A percentile compares a stretch with the other conserved stretches of the same genome.
phyloP scores from a whole-genome alignment of 176 grass and related monocot genomes.

The Sorghum bicolor region Sorghum_bicolor_NCBIv3 NC_012872.2:60188001-60188500 shows the following conservation, averaged over 20 bases:
- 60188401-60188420: slow-evolving; percentile 32
- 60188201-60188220: not conserved
- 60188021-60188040: not conserved
- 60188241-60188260: not conserved
- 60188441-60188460: slow-evolving; percentile 20
- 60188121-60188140: slow-evolving; percentile 41
- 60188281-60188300: not conserved
- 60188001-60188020: not conserved
- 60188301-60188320: not conserved
- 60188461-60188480: slow-evolving; percentile 47
- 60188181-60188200: not conserved
- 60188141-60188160: not conserved
- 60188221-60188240: not conserved
- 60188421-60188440: slow-evolving; percentile 49
- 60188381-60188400: slow-evolving; percentile 19
- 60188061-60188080: not conserved
- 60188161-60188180: not conserved
- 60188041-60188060: not conserved
- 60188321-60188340: not conserved
- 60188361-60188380: slow-evolving; percentile 27
- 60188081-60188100: not conserved
- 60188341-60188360: slow-evolving; percentile 53
- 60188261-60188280: not conserved
- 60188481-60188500: slow-evolving; percentile 45
- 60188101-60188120: slow-evolving; percentile 35